A percentile compares a stretch with the other conserved stretches of the same genome.
phyloP scores from a whole-genome alignment of 345 rosid genomes.

The Camelina hispida region DNA sequence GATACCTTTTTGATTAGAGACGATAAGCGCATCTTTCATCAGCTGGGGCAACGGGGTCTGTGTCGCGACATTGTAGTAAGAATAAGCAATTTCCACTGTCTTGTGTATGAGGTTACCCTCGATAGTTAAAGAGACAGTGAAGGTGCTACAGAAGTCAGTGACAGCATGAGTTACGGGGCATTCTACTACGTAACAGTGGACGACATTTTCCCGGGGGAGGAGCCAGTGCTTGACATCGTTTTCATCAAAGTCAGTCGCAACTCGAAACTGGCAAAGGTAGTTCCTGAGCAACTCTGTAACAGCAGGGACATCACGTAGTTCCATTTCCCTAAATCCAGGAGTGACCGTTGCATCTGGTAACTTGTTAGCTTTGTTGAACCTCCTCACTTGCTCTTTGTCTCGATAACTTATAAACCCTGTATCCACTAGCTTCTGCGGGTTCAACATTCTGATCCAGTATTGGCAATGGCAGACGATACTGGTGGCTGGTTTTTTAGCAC shows the following conservation, averaged over 20 bases:
- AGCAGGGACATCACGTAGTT: conserved; percentile 67
- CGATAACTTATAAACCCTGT: conserved; percentile 76
- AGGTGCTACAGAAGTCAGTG: conserved; percentile 64
- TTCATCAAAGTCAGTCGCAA: conserved; percentile 71
- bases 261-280: conserved; percentile 60
- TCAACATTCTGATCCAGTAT: conserved; percentile 79
- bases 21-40: conserved; percentile 75
- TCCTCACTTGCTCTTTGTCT: conserved; percentile 72
- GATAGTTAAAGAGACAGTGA: neutral
- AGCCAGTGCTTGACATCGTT: conserved; percentile 79
- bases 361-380: conserved; percentile 69
- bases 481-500: conserved; percentile 48
- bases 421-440: conserved; percentile 83
- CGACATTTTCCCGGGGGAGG: conserved; percentile 61
- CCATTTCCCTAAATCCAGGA: conserved; percentile 77
- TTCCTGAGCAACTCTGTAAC: conserved; percentile 66
- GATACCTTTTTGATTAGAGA: conserved; percentile 69
- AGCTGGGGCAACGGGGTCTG: conserved; percentile 73
- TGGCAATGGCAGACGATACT: conserved; percentile 50
- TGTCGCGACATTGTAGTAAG: conserved; percentile 72
- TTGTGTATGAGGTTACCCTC: neutral
- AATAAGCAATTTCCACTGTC: conserved; percentile 25
- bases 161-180: conserved; percentile 65
- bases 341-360: conserved; percentile 66
- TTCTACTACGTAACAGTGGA: conserved; percentile 67